A percentile compares a stretch with the other conserved stretches of the same genome.
phyloP scores from a whole-genome alignment of 1,139 yeast genomes.

The Debaryomyces coudertii region DNA sequence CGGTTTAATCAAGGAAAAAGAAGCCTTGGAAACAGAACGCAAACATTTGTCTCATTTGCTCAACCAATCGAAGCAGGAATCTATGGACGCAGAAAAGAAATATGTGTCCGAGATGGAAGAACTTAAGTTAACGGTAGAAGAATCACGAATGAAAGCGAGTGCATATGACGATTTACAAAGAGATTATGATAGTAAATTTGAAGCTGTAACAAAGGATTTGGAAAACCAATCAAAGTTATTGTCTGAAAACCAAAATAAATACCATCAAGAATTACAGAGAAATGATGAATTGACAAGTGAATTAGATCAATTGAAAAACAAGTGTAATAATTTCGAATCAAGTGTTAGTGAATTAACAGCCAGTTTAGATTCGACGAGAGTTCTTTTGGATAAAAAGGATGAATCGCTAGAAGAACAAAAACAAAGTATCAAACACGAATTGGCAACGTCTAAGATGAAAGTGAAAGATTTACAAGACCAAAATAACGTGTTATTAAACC shows the following conservation, averaged over 20 bases:
- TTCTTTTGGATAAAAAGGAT: slow-evolving; percentile 29
- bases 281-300: slow-evolving; percentile 57
- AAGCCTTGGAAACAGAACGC: slow-evolving; percentile 24
- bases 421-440: slow-evolving; percentile 53
- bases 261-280: slow-evolving; percentile 59
- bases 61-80: slow-evolving; percentile 19
- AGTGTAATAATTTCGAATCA: slow-evolving; percentile 38
- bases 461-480: slow-evolving; percentile 64
- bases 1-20: slow-evolving; percentile 27
- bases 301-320: slow-evolving; percentile 47
- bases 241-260: slow-evolving; percentile 53
- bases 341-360: slow-evolving; percentile 38
- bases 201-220: slow-evolving; percentile 45
- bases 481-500: slow-evolving; percentile 68
- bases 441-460: slow-evolving; percentile 48
- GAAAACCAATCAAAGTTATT: slow-evolving; percentile 54
- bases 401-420: slow-evolving; percentile 27
- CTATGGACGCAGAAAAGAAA: slow-evolving; percentile 19
- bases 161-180: slow-evolving; percentile 39
- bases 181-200: slow-evolving; percentile 39
- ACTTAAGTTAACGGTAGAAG: slow-evolving; percentile 28
- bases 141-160: slow-evolving; percentile 31
- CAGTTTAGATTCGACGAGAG: slow-evolving; percentile 22
- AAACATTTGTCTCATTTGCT: slow-evolving; percentile 21
- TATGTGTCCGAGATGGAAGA: slow-evolving; percentile 25